Percentiles rank a stretch among this genome's conserved stretches.
Evolutionary conservation across 495 filamentous ascomycete species (phyloP).

Genomic region (Hypomontagnella monticulosa): DNA sequence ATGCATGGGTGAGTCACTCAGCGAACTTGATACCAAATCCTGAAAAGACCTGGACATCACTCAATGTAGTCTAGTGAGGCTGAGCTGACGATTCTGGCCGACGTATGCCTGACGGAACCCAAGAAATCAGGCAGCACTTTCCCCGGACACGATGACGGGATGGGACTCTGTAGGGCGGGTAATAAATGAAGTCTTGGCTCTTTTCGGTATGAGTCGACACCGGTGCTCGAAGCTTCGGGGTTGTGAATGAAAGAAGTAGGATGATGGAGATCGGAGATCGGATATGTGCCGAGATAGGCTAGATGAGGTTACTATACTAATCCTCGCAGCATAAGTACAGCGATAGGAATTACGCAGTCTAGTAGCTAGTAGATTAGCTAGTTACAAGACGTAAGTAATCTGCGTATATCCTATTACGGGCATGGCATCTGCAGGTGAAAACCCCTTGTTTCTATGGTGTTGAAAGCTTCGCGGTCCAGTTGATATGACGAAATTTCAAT

Average conservation of each 20-base stretch:
- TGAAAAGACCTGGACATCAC: too few species aligned
- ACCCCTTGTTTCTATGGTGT: neutral
- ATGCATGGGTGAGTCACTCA: neutral
- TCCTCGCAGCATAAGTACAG: too few species aligned
- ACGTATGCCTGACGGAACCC: constrained; percentile 4
- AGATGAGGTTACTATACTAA: neutral
- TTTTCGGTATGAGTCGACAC: neutral
- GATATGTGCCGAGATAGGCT: constrained; percentile 28
- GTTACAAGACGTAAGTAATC: neutral
- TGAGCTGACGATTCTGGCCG: constrained; percentile 4
- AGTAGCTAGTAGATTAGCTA: neutral
- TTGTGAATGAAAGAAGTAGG: neutral
- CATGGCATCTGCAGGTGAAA: neutral
- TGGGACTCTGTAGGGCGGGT: neutral
- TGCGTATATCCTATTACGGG: neutral
- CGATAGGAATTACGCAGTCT: too few species aligned
- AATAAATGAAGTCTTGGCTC: constrained; percentile 3
- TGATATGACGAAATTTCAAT: neutral
- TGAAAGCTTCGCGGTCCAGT: neutral
- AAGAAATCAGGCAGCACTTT: constrained; percentile 3
- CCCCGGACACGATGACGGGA: neutral
- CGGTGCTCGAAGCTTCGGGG: neutral
- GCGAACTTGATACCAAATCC: neutral
- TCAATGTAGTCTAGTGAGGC: constrained; percentile 10
- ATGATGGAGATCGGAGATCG: constrained; percentile 18